Evolutionary conservation across 2,329 filamentous ascomycete genomes (phyloP).

Genomic region (Colletotrichum sp.): DNA sequence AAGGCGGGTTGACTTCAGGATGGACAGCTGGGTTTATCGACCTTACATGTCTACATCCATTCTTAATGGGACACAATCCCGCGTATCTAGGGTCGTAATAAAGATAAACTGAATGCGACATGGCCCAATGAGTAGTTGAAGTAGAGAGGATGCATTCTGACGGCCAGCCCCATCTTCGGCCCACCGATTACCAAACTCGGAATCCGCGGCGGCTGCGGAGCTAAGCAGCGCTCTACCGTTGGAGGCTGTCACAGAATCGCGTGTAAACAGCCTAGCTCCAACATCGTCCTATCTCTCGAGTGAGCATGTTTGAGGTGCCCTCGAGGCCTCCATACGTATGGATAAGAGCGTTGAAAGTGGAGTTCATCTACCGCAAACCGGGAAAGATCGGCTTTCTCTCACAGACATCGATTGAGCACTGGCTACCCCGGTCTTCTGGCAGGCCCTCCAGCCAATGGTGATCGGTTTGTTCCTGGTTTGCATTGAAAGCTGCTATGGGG

Average conservation of each 20-base stretch:
- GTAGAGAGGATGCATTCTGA: background rate
- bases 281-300: background rate
- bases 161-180: background rate
- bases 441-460: background rate
- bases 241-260: background rate
- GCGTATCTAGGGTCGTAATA: background rate
- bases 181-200: background rate
- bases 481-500: background rate
- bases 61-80: background rate
- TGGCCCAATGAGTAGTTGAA: background rate
- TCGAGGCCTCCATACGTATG: background rate
- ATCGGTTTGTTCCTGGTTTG: background rate
- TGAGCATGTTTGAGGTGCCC: constrained; percentile 11
- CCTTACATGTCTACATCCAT: background rate
- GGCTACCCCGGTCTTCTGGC: background rate
- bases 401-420: background rate
- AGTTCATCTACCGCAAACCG: constrained; percentile 12
- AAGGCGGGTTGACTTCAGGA: background rate
- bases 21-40: background rate
- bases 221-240: background rate
- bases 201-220: background rate
- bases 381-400: background rate
- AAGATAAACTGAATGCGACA: background rate
- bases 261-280: background rate
- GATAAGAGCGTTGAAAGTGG: background rate